Base-by-base conservation (phyloP, 495 filamentous ascomycete genomes). In the Penicillium silybi region DNA sequence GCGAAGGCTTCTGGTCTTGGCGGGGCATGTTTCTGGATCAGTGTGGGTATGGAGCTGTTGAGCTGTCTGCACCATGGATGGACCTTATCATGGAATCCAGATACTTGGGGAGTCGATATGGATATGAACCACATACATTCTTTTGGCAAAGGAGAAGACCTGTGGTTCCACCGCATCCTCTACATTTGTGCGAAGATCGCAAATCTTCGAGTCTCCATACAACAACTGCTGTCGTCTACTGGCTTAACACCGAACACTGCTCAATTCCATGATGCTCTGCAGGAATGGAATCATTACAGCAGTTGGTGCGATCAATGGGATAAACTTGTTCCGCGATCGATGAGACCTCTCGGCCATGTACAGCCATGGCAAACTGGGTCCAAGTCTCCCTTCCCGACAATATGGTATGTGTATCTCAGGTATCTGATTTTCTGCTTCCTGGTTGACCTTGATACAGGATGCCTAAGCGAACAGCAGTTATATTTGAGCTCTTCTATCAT, bases 1-100 rank as follows among this genome's bases (percentile, higher is more conserved):
- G 89, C 91, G 1, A 83, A 79, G 45, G 87, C 87, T 22, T 77
- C 76, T 3, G 90, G 91, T 4, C 80, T 97, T 39, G 91, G 90
- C 8, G 84, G 85, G 1, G 89, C 92, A 10, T 97, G 92, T 66
- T 97, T 97, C 69, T 97, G 92, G 91, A 69, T 96, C 16, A 97
- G 95, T 59, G 83, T 95, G 13, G 84, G 86, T 15, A 87, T 95
- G 83, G 93, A 98, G 63, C 71, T 97, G 11, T 77, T 97, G 19
- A 88, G 82, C 55, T 96, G 91, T 67, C 70, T 97, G 18, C 83
- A 88, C 52, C 89, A 90, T 66, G 90, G 90, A 67, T 95, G 90
- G 88, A 80, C 85, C 52, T 79, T 91, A 2, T 84, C 90, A 1
- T 97, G 91, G 91, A 82, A 96, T 39, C 92, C 92, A 3, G 90